A percentile compares a stretch with the other conserved stretches of the same genome.
These are phyloP conservation scores for Coelastrella sp. DNA, from an alignment of 139 green algal species.

Conservation along the genomic window DNA sequence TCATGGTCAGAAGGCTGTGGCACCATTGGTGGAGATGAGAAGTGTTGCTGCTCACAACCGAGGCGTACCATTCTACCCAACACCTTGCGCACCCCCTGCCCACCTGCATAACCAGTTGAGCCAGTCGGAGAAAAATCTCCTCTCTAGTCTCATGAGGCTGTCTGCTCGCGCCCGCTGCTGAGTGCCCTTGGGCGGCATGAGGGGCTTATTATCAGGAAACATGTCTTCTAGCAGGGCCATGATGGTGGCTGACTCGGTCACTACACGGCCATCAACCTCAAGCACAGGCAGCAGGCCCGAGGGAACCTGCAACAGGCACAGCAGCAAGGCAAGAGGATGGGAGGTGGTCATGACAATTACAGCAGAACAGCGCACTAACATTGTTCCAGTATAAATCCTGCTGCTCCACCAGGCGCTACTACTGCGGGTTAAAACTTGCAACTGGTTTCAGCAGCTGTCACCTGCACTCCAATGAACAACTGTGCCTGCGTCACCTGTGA, in stretches of 20 bases:
- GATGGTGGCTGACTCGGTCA: slow-evolving; percentile 77
- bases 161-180: slow-evolving; percentile 61
- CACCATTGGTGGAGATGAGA: not conserved
- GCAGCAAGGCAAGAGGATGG: not conserved
- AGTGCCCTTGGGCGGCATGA: slow-evolving; percentile 76
- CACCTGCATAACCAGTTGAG: slow-evolving; percentile 76
- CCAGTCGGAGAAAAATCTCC: slow-evolving; percentile 82
- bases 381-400: no score
- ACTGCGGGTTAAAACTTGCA: no score
- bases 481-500: no score
- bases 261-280: slow-evolving; percentile 88
- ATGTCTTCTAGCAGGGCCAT: slow-evolving; percentile 75
- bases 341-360: no score
- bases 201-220: slow-evolving; percentile 81
- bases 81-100: not conserved
- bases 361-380: no score
- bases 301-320: slow-evolving; percentile 64
- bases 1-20: no score
- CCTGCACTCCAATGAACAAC: no score
- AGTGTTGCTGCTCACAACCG: no score
- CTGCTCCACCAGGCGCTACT: no score
- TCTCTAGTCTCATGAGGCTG: slow-evolving; percentile 87
- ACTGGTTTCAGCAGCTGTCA: no score
- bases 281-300: slow-evolving; percentile 89
- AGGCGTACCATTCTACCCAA: no score